Evolutionary conservation across 306 rosid genomes (phyloP).

Genomic region (Trichosanthes truncata): DNA sequence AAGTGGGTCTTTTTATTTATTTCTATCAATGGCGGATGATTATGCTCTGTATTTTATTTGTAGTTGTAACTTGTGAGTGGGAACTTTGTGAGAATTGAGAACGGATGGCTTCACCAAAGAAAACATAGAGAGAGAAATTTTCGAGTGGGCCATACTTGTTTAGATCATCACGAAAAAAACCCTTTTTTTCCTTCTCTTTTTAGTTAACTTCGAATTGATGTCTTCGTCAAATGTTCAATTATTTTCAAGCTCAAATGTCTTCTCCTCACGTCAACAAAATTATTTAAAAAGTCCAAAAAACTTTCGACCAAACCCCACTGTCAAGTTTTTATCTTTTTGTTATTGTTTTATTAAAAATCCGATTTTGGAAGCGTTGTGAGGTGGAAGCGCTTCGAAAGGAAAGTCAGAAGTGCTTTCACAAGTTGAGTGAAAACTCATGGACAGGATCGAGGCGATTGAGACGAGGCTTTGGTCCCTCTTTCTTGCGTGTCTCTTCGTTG

Average conservation of each 20-base stretch:
- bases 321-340: neutral
- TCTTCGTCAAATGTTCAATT: neutral
- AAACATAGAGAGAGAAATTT: neutral
- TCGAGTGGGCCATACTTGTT: neutral
- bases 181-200: neutral
- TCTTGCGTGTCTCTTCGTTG: neutral
- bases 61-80: neutral
- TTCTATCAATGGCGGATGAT: neutral
- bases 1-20: neutral
- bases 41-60: neutral
- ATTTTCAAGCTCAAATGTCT: neutral
- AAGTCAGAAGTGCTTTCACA: neutral
- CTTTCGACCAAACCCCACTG: neutral
- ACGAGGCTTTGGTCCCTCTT: neutral
- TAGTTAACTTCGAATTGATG: neutral
- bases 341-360: neutral
- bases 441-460: neutral
- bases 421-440: neutral
- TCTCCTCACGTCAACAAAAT: neutral
- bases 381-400: neutral
- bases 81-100: neutral
- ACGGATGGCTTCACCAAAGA: neutral
- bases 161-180: neutral
- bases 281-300: neutral
- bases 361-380: neutral